Conservation (phyloP, 1,284 basidiomycete species). For the Moesziomyces sp. region DNA sequence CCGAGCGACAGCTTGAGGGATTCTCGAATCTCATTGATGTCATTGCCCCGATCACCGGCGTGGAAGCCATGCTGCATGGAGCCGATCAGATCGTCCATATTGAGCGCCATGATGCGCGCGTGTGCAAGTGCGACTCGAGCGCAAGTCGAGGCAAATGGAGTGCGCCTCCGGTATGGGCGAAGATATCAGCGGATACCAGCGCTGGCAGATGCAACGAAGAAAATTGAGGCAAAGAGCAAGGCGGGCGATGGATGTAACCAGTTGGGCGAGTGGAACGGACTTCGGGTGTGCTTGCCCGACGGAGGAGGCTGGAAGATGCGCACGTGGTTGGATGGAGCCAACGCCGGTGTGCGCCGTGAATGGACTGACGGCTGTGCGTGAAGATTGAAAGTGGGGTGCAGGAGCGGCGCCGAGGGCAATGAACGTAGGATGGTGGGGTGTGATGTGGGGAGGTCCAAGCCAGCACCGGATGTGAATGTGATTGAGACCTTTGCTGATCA, state of each 20-base stretch:
- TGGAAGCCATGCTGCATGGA: conserved; percentile 59
- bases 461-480: too few species aligned
- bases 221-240: too few species aligned
- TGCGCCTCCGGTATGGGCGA: too few species aligned
- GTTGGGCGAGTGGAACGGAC: neutral
- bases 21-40: conserved; percentile 55
- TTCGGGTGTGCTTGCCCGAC: neutral
- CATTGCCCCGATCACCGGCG: conserved; percentile 55
- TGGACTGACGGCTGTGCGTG: neutral
- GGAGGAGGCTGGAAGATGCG: neutral
- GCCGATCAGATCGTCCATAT: conserved; percentile 61
- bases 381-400: neutral
- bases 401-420: neutral
- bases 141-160: neutral
- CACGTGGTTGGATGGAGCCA: neutral
- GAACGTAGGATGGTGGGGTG: neutral
- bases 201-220: neutral
- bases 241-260: neutral
- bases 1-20: conserved; percentile 46
- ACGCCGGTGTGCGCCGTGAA: too few species aligned
- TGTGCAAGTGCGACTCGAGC: neutral
- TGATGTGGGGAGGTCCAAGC: too few species aligned
- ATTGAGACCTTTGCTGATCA: neutral
- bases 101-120: conserved; percentile 46
- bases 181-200: neutral